phyloP scores from a whole-genome alignment of 2,329 filamentous ascomycete species.

The Rhynchosporium agropyri region DNA sequence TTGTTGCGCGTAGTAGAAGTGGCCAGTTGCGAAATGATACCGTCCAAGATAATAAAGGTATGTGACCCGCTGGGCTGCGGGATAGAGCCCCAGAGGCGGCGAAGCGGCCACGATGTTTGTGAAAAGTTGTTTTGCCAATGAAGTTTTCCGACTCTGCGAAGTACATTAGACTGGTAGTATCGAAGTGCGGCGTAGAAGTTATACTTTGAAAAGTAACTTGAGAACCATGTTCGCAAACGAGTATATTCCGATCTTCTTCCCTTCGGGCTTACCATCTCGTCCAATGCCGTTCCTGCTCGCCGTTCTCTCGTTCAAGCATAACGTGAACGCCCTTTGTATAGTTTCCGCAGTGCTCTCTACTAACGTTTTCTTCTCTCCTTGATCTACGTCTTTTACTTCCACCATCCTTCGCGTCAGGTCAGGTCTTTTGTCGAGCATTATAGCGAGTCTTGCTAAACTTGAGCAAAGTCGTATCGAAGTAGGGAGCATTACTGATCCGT shows the following conservation, averaged over 20 bases:
- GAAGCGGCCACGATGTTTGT: slow-evolving; percentile 83
- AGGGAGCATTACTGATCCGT: slow-evolving; percentile 80
- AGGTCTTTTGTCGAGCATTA: slow-evolving; percentile 79
- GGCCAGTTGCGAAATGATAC: slow-evolving; percentile 82
- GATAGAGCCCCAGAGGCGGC: slow-evolving; percentile 79
- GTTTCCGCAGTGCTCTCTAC: slow-evolving; percentile 88
- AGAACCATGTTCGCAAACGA: slow-evolving; percentile 89
- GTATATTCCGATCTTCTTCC: slow-evolving; percentile 87
- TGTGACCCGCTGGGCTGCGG: slow-evolving; percentile 83
- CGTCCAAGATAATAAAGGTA: slow-evolving; percentile 94
- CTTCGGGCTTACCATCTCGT: slow-evolving; percentile 68
- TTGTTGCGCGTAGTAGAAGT: slow-evolving; percentile 75
- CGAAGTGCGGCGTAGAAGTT: slow-evolving; percentile 31
- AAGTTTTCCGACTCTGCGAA: slow-evolving; percentile 72
- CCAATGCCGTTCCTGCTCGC: slow-evolving; percentile 58
- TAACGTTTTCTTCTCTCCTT: slow-evolving; percentile 73
- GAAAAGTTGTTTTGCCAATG: slow-evolving; percentile 85
- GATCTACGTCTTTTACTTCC: slow-evolving; percentile 51
- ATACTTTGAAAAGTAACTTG: slow-evolving; percentile 81
- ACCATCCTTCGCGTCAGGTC: slow-evolving; percentile 72
- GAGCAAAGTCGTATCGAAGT: slow-evolving; percentile 82
- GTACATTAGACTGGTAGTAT: slow-evolving; percentile 18
- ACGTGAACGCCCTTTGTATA: slow-evolving; percentile 87
- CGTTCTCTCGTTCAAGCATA: slow-evolving; percentile 80
- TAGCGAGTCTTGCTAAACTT: slow-evolving; percentile 78